These are phyloP conservation scores for Trichoderma hamatum DNA, from an alignment of 2,329 filamentous ascomycete species.

Conservation along the genomic window DNA sequence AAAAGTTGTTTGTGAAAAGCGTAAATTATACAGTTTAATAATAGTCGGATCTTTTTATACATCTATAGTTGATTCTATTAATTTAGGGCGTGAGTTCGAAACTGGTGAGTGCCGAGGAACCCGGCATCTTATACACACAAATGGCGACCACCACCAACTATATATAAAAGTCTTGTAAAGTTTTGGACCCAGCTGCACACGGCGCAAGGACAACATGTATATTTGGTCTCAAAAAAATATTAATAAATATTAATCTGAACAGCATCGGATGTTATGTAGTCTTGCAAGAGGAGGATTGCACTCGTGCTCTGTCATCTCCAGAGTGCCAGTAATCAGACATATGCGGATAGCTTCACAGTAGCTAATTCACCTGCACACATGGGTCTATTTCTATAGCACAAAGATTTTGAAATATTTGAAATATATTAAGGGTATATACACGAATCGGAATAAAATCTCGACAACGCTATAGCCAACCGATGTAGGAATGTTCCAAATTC, in stretches of 20 bases:
- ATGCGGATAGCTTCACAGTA: neutral
- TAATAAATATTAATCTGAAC: too few species aligned
- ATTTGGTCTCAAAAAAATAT: too few species aligned
- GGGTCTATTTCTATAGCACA: neutral
- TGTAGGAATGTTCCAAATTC: neutral
- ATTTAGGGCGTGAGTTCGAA: neutral
- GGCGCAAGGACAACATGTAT: too few species aligned
- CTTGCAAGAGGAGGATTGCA: neutral
- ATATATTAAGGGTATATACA: neutral
- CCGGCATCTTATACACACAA: neutral
- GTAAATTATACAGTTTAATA: too few species aligned
- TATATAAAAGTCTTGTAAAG: neutral
- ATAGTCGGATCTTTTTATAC: neutral
- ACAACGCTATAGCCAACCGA: neutral
- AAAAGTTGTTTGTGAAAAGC: neutral
- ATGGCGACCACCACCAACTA: neutral
- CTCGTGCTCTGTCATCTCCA: neutral
- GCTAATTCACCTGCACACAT: neutral
- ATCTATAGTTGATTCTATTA: neutral
- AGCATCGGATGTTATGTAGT: neutral
- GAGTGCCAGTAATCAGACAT: neutral
- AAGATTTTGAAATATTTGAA: neutral
- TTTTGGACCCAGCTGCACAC: rapidly evolving
- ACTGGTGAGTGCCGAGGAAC: neutral
- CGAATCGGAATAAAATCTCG: neutral